Evolutionary conservation across 257 asterid species (phyloP).

Genomic region (Eucommia ulmoides): DNA sequence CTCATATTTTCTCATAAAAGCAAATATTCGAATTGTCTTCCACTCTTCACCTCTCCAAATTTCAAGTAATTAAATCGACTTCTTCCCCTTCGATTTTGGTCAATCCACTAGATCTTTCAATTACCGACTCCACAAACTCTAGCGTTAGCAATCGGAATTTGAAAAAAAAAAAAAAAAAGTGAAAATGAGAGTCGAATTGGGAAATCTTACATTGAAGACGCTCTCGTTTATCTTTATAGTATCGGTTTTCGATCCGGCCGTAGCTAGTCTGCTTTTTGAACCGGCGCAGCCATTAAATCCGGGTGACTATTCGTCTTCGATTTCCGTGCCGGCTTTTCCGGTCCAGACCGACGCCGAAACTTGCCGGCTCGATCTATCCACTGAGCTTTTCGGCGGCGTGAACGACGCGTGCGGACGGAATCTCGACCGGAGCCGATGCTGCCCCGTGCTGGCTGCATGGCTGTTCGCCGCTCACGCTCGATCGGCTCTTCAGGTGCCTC

Average conservation of each 20-base stretch:
- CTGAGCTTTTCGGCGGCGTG: slow-evolving; percentile 89
- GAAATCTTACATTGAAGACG: too few species aligned
- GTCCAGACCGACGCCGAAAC: slow-evolving; percentile 49
- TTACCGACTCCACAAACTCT: too few species aligned
- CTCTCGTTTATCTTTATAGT: too few species aligned
- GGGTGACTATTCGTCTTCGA: slow-evolving; percentile 33
- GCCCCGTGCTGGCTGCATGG: slow-evolving; percentile 98
- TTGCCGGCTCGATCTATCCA: slow-evolving; percentile 70
- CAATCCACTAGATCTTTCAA: too few species aligned
- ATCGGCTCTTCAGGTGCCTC: slow-evolving; percentile 49
- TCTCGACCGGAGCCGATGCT: slow-evolving; percentile 90
- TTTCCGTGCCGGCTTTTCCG: slow-evolving; percentile 86
- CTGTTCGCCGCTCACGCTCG: slow-evolving; percentile 96
- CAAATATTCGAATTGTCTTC: too few species aligned
- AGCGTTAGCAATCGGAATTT: too few species aligned
- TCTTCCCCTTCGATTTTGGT: too few species aligned
- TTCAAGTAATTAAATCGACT: too few species aligned
- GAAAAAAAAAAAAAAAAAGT: too few species aligned
- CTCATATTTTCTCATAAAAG: too few species aligned
- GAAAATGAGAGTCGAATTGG: too few species aligned
- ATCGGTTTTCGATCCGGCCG: background rate
- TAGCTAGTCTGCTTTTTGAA: background rate
- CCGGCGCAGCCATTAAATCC: slow-evolving; percentile 7
- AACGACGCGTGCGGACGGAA: slow-evolving; percentile 70
- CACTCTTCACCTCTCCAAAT: too few species aligned